These are phyloP conservation scores for Echria macrotheca DNA, from an alignment of 495 filamentous ascomycete species.

Conservation along the genomic window DNA sequence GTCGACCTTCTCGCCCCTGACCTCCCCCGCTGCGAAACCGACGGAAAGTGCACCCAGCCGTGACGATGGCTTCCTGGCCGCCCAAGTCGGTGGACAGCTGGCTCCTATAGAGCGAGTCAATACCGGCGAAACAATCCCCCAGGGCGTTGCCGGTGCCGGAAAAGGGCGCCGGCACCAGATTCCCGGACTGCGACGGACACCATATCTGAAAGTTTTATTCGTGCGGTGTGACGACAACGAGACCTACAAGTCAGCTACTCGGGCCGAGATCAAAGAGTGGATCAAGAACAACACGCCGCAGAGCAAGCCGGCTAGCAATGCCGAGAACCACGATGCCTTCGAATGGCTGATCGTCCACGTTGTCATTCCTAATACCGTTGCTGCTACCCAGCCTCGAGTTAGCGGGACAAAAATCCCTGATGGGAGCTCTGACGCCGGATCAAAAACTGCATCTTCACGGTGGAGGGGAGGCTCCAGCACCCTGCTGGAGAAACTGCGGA, in stretches of 20 bases:
- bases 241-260: constrained; percentile 72
- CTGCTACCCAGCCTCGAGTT: constrained; percentile 61
- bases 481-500: constrained; percentile 81
- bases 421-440: constrained; percentile 32
- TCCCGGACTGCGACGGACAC: constrained; percentile 85
- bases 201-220: constrained; percentile 86
- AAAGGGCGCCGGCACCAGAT: constrained; percentile 84
- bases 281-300: constrained; percentile 71
- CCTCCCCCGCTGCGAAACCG: constrained; percentile 32
- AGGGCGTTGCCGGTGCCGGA: constrained; percentile 16
- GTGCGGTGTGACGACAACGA: constrained; percentile 93
- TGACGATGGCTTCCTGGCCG: constrained; percentile 50
- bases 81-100: constrained; percentile 23
- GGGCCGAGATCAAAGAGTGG: constrained; percentile 83
- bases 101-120: too few species aligned
- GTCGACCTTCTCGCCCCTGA: constrained; percentile 31
- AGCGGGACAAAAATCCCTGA: constrained; percentile 32
- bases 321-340: constrained; percentile 87
- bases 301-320: constrained; percentile 37
- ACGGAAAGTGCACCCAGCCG: constrained; percentile 36
- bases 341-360: constrained; percentile 96
- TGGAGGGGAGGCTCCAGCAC: constrained; percentile 77
- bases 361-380: constrained; percentile 71
- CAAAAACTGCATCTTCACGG: constrained; percentile 48
- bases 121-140: constrained; percentile 29